Percentiles rank a stretch among this genome's conserved stretches.
phyloP scores from a whole-genome alignment of 73 alveolate genomes.

The Paramecium caudatum region DNA sequence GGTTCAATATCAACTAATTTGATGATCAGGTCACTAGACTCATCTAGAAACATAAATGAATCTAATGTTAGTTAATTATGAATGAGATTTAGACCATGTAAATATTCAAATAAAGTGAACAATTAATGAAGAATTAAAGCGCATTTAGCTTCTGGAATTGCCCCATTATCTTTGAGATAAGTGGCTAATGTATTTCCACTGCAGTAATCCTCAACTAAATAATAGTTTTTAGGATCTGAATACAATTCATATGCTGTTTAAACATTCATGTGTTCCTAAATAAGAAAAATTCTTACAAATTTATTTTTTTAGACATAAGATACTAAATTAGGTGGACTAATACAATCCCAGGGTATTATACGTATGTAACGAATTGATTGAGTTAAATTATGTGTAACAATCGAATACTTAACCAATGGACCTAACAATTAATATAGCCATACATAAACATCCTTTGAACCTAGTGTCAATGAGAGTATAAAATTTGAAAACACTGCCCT shows the following conservation, averaged over 20 bases:
- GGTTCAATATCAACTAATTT: conserved; percentile 38
- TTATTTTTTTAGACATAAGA: background rate
- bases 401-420: background rate
- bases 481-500: conserved; percentile 4
- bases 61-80: conserved; percentile 6
- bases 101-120: background rate
- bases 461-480: conserved; percentile 34
- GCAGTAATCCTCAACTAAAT: conserved; percentile 49
- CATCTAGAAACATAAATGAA: background rate
- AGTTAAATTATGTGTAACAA: conserved; percentile 41
- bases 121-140: background rate
- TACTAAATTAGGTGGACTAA: background rate
- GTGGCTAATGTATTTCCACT: conserved; percentile 4
- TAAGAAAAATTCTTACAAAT: background rate
- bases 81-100: background rate
- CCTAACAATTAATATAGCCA: background rate
- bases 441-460: conserved; percentile 18
- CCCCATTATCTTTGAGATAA: background rate
- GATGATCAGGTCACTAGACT: background rate
- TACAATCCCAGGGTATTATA: background rate
- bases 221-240: conserved; percentile 24
- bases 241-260: conserved; percentile 1
- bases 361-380: background rate
- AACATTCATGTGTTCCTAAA: conserved; percentile 30
- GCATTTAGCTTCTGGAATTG: background rate